These are phyloP conservation scores for Triangularia verruculosa DNA, from an alignment of 2,329 filamentous ascomycete species.

Conservation along the genomic window DNA sequence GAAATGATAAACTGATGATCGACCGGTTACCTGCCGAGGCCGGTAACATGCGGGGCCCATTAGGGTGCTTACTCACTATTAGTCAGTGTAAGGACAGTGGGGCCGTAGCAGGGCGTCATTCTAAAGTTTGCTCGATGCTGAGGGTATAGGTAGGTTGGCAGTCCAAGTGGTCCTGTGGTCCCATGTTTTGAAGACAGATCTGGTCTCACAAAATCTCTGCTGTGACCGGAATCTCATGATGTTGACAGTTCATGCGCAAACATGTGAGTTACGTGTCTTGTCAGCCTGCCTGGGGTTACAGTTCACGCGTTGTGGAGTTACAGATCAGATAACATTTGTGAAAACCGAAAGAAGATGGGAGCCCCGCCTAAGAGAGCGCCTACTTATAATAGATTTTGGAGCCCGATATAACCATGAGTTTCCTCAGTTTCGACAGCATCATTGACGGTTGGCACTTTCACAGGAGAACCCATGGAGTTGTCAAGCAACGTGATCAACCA, in stretches of 20 bases:
- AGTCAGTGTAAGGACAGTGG: background rate
- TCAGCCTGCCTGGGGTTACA: background rate
- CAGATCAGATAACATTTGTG: background rate
- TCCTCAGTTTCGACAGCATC: background rate
- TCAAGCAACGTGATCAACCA: conserved; percentile 21
- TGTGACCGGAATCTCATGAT: background rate
- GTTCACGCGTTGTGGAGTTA: background rate
- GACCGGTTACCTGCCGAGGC: background rate
- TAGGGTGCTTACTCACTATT: background rate
- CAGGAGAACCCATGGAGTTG: conserved; percentile 22
- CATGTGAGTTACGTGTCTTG: background rate
- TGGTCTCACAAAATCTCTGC: background rate
- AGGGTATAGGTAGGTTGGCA: background rate
- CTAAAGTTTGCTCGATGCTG: background rate
- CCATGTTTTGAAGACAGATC: background rate
- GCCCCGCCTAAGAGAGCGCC: background rate
- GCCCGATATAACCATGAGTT: background rate
- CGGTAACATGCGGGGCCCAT: background rate
- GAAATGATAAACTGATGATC: background rate
- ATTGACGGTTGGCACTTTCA: background rate
- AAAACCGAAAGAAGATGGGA: background rate
- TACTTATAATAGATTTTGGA: background rate
- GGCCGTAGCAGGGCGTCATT: background rate
- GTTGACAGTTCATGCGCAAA: background rate
- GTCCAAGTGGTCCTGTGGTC: background rate